Percentiles rank a stretch among this genome's conserved stretches.
Conservation (phyloP, 2,329 filamentous ascomycete species). For the Pseudocercospora vitis region DNA sequence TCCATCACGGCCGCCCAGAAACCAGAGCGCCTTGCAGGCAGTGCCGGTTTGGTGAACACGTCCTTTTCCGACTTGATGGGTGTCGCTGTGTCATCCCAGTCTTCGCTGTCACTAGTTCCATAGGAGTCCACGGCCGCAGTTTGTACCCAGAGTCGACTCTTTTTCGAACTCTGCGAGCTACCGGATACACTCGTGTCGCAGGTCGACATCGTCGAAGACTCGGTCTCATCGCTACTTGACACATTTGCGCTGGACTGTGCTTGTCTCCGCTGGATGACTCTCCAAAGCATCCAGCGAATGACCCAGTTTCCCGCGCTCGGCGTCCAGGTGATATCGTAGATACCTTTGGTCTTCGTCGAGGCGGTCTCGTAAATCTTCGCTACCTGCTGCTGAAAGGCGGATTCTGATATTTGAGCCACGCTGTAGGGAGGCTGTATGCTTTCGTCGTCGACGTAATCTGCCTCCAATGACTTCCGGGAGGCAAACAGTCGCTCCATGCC, state of each 20-base stretch:
- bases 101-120: slow-evolving; percentile 22
- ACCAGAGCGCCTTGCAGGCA: neutral
- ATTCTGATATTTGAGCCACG: slow-evolving; percentile 23
- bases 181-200: slow-evolving; percentile 13
- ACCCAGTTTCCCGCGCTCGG: slow-evolving; percentile 25
- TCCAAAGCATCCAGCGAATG: slow-evolving; percentile 29
- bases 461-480: slow-evolving; percentile 18
- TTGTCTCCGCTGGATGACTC: slow-evolving; percentile 19
- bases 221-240: slow-evolving; percentile 22
- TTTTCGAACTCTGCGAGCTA: slow-evolving; percentile 1
- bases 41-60: neutral
- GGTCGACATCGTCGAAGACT: slow-evolving; percentile 19
- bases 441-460: slow-evolving; percentile 18
- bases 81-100: neutral
- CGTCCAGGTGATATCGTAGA: slow-evolving; percentile 23
- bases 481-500: slow-evolving; percentile 26
- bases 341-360: slow-evolving; percentile 20
- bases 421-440: slow-evolving; percentile 21
- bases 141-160: slow-evolving; percentile 6
- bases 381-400: slow-evolving; percentile 24
- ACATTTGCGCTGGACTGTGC: slow-evolving; percentile 7
- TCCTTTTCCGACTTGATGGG: neutral
- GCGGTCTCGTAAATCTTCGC: slow-evolving; percentile 22
- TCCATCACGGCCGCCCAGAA: neutral
- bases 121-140: neutral